Evolutionary conservation across 768 basidiomycete species (phyloP).

Genomic region (Lentinula raphanica): DNA sequence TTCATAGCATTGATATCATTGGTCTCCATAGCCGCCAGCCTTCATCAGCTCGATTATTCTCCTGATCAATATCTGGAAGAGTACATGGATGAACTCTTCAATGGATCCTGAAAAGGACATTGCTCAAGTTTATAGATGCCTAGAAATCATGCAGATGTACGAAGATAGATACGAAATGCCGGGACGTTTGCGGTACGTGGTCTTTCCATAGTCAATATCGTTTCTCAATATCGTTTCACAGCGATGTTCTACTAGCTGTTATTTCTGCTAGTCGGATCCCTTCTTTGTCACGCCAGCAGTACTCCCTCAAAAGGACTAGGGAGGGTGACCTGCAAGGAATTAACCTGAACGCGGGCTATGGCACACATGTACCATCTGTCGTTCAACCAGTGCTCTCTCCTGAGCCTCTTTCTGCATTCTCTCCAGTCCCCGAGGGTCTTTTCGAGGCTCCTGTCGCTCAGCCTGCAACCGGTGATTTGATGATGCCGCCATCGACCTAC

Average conservation of each 20-base stretch:
- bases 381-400: not conserved
- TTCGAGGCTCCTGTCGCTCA: not conserved
- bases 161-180: constrained; percentile 4
- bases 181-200: not conserved
- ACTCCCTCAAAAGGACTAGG: not conserved
- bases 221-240: not conserved
- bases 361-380: not conserved
- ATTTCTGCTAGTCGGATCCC: not conserved
- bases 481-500: not conserved
- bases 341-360: not conserved
- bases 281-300: not conserved
- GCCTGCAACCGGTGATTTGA: not conserved
- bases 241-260: not conserved
- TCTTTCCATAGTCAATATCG: not conserved
- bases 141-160: constrained; percentile 2
- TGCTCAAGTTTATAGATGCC: not conserved
- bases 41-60: not conserved
- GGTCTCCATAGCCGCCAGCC: constrained; percentile 6
- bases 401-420: not conserved
- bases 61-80: constrained; percentile 2
- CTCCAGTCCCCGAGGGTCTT: not conserved
- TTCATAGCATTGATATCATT: not conserved
- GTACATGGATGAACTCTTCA: not conserved
- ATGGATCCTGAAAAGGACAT: constrained; percentile 1
- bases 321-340: not conserved